Evolutionary conservation across 2,329 filamentous ascomycete genomes (phyloP).

Genomic region (Claviceps maximensis): DNA sequence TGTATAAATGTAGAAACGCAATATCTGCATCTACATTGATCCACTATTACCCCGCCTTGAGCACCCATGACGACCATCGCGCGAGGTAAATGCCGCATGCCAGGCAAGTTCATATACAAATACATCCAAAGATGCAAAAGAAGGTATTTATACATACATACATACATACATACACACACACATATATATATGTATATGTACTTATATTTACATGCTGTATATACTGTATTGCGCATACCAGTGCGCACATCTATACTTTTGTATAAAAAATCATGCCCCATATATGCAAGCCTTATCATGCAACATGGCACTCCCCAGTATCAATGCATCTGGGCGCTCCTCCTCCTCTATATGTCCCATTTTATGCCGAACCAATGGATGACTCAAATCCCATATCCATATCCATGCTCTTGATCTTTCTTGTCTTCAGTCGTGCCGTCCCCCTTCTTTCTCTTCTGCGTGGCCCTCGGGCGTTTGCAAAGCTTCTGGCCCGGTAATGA

Average conservation of each 20-base stretch:
- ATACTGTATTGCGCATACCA: not conserved
- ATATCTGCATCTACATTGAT: too few species aligned
- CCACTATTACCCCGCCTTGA: too few species aligned
- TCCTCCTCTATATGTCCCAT: not conserved
- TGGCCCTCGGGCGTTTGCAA: slow-evolving; percentile 47
- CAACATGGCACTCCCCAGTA: not conserved
- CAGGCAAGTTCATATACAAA: too few species aligned
- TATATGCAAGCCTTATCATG: too few species aligned
- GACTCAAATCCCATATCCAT: slow-evolving; percentile 9
- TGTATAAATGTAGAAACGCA: too few species aligned
- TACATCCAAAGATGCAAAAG: too few species aligned
- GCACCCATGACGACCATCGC: too few species aligned
- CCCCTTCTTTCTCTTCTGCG: slow-evolving; percentile 33
- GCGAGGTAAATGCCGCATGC: too few species aligned
- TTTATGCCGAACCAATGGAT: not conserved
- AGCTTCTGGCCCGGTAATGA: slow-evolving; percentile 45
- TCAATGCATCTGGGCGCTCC: not conserved
- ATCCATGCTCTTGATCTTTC: slow-evolving; percentile 19
- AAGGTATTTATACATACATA: too few species aligned
- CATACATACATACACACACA: too few species aligned
- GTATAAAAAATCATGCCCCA: not conserved
- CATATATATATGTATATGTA: not conserved
- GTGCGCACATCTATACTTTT: not conserved
- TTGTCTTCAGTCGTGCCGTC: slow-evolving; percentile 21
- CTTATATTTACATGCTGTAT: not conserved